A percentile compares a stretch with the other conserved stretches of the same genome.
phyloP scores from a whole-genome alignment of 306 rosid genomes.

The Sindora glabra region DNA sequence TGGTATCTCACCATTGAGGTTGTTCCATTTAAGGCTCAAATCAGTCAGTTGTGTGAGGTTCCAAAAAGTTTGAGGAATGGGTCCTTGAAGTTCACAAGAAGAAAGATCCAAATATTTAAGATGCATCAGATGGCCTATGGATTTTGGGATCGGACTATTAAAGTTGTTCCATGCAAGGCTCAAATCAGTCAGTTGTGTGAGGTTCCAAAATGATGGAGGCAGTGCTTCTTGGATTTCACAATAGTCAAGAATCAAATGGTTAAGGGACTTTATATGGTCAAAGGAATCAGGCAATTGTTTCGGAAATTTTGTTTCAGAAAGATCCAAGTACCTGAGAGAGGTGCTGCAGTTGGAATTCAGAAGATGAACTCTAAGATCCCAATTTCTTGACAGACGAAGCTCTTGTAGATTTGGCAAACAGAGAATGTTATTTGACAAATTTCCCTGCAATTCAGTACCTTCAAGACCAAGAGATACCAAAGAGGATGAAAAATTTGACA shows the following conservation, averaged over 20 bases:
- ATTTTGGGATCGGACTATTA: constrained; percentile 1
- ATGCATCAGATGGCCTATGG: background rate
- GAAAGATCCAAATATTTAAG: background rate
- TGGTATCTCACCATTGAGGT: too few relatives aligned
- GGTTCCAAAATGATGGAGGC: constrained; percentile 7
- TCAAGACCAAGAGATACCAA: background rate
- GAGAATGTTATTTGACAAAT: background rate
- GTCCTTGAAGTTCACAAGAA: background rate
- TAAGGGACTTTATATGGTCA: background rate
- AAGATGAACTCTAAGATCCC: background rate
- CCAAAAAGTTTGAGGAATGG: background rate
- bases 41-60: background rate
- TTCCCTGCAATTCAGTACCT: background rate
- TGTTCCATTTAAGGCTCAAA: too few relatives aligned
- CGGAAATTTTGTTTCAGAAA: background rate
- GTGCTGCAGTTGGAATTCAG: constrained; percentile 15
- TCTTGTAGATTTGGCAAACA: background rate
- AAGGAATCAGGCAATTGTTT: constrained; percentile 8
- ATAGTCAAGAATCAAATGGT: rapidly evolving
- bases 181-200: background rate
- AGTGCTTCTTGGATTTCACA: background rate
- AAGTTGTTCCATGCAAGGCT: background rate
- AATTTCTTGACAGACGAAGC: background rate
- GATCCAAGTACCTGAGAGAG: background rate
- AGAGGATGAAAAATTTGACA: constrained; percentile 19